These are phyloP conservation scores for Cladosporium sp. DNA, from an alignment of 2,329 filamentous ascomycete species.

Conservation along the genomic window DNA sequence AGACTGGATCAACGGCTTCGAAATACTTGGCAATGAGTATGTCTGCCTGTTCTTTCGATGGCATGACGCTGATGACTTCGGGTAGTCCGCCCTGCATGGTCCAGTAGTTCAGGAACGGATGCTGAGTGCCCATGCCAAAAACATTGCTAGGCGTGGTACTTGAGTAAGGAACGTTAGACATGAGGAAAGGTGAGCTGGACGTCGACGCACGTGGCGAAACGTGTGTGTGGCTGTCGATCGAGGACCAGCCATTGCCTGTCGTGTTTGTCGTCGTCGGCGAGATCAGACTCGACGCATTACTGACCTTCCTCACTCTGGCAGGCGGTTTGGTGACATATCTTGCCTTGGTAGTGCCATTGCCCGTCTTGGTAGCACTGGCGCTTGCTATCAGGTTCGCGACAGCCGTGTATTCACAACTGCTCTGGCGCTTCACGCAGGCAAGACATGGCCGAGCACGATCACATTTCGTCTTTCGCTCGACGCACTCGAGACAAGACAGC, in stretches of 20 bases:
- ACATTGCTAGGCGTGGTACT: conserved; percentile 68
- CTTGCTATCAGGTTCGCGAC: conserved; percentile 66
- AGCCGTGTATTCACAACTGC: conserved; percentile 68
- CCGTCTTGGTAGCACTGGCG: conserved; percentile 41
- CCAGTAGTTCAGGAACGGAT: conserved; percentile 82
- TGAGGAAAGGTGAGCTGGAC: conserved; percentile 45
- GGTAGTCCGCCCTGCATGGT: conserved; percentile 70
- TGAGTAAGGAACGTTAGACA: conserved; percentile 71
- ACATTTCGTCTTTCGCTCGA: conserved; percentile 81
- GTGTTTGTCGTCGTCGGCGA: conserved; percentile 24
- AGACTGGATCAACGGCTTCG: conserved; percentile 68
- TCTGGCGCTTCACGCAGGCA: conserved; percentile 69
- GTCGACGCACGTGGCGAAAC: conserved; percentile 2
- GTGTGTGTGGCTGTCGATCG: conserved; percentile 22
- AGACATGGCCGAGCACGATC: conserved; percentile 63
- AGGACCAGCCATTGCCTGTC: conserved; percentile 27
- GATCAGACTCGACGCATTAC: conserved; percentile 20
- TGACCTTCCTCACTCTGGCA: conserved; percentile 30
- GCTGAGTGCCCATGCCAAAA: conserved; percentile 74
- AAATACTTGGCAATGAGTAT: conserved; percentile 57
- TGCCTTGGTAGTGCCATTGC: conserved; percentile 21
- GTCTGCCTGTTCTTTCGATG: conserved; percentile 71
- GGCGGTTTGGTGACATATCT: conserved; percentile 32
- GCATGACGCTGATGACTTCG: conserved; percentile 71
- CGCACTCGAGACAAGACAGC: conserved; percentile 72